Evolutionary conservation across 129 eudicot genomes (phyloP).

Genomic region (Helianthus tuberosus): DNA sequence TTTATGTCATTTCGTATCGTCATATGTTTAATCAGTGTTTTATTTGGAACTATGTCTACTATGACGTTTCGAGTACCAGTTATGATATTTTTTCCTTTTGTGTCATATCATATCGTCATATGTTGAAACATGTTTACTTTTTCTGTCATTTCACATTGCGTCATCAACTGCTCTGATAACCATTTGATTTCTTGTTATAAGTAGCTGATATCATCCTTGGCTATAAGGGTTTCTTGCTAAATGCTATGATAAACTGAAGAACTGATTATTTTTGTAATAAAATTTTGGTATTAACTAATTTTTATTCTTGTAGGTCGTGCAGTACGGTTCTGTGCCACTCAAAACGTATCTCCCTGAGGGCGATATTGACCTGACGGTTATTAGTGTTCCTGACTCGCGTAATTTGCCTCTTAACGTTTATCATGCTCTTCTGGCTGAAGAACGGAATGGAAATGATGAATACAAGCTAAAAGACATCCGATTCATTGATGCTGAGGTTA

Average conservation of each 20-base stretch:
- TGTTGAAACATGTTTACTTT: constrained; percentile 16
- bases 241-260: neutral
- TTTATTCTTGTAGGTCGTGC: constrained; percentile 52
- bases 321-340: constrained; percentile 90
- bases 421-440: constrained; percentile 49
- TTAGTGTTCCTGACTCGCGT: constrained; percentile 34
- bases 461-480: constrained; percentile 55
- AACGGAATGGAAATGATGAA: constrained; percentile 48
- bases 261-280: neutral
- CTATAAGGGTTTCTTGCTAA: constrained; percentile 8
- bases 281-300: neutral
- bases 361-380: constrained; percentile 77
- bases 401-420: constrained; percentile 50
- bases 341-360: constrained; percentile 91
- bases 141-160: neutral
- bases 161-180: neutral
- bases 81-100: constrained; percentile 18
- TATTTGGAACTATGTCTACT: neutral
- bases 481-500: constrained; percentile 90
- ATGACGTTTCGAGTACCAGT: neutral
- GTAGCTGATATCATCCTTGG: neutral
- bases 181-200: neutral
- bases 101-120: neutral
- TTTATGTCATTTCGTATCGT: neutral
- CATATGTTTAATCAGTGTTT: neutral